Evolutionary conservation across 208 protist genomes (phyloP).

Genomic region (Leishmania amazonensis): DNA sequence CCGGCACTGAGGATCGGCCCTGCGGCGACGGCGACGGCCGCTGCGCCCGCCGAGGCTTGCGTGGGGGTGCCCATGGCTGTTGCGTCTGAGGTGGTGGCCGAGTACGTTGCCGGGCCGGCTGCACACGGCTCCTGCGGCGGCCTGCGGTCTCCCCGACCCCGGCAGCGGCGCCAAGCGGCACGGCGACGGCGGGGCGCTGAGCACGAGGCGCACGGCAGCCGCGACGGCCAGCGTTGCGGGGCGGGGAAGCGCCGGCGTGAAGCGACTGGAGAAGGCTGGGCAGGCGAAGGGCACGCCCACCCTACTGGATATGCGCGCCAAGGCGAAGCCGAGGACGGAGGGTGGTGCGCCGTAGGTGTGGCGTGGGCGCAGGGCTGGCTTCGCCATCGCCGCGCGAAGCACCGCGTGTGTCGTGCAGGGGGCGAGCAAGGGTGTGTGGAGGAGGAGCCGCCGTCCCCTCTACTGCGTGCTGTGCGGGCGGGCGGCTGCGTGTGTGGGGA

Average conservation of each 20-base stretch:
- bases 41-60: background rate
- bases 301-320: no score
- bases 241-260: slow-evolving; percentile 52
- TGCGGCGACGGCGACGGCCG: background rate
- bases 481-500: no score
- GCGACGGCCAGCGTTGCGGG: background rate
- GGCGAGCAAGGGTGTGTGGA: no score
- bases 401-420: no score
- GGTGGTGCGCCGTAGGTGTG: no score
- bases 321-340: no score
- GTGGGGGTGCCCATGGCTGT: slow-evolving; percentile 42
- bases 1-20: slow-evolving; percentile 18
- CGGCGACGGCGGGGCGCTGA: slow-evolving; percentile 3
- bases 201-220: background rate
- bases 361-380: no score
- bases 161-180: background rate
- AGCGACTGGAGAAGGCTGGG: slow-evolving; percentile 61
- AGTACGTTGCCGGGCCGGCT: slow-evolving; percentile 64
- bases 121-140: slow-evolving; percentile 23
- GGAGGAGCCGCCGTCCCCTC: no score
- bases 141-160: slow-evolving; percentile 39
- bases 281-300: slow-evolving; percentile 9
- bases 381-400: no score
- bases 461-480: no score
- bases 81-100: slow-evolving; percentile 56